Base-by-base conservation (phyloP, 768 basidiomycete genomes). In the Podaxis rugospora region DNA sequence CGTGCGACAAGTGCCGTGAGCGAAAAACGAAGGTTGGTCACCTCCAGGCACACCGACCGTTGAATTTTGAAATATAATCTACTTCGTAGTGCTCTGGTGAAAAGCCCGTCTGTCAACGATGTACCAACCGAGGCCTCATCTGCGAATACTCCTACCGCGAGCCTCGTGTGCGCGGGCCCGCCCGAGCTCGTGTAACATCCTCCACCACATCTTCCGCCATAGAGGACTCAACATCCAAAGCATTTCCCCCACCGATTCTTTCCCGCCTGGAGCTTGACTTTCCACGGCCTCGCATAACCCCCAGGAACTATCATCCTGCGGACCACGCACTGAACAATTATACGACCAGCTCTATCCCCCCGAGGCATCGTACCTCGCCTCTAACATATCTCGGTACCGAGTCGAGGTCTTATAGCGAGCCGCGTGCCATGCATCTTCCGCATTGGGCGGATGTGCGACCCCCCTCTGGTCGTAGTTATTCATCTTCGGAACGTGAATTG, bases 1-100 rank as follows among this genome's bases (percentile, higher is more conserved):
- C 84, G 21, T 86, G 84, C 65, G 79, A 82, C 61, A 82, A 81
- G 66, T 86, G 84, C 66, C 73, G 84, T 16, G 78, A 80, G 60
- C 75, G 83, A 25, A 86, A 86, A 71, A 83, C 82, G 6, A 84
- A 84, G 75, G 84, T 82, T 61, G 40, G 74, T 60, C 23, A 25
- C 40, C 40, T 21, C 5, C 10, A 35, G n/a, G 51, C 28, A 28
- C 27, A 35, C 13, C 37, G 35, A 55, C 23, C 13, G 32, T 27
- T 54, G 35, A 27, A 40, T 18, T 47, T 36, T 27, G 25, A 62
- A 39, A 36, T 51, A 23, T 18, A 36, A 14, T 25, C 35, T 18
- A 14, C 52, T 42, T 40, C 13, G 18, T 64, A 86, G 84, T 86
- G 84, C 66, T 83, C 82, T 13, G 84, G 84, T n/a, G 78, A 80